Base-by-base conservation (phyloP, 2,329 filamentous ascomycete species). In the Seiridium unicorne region DNA sequence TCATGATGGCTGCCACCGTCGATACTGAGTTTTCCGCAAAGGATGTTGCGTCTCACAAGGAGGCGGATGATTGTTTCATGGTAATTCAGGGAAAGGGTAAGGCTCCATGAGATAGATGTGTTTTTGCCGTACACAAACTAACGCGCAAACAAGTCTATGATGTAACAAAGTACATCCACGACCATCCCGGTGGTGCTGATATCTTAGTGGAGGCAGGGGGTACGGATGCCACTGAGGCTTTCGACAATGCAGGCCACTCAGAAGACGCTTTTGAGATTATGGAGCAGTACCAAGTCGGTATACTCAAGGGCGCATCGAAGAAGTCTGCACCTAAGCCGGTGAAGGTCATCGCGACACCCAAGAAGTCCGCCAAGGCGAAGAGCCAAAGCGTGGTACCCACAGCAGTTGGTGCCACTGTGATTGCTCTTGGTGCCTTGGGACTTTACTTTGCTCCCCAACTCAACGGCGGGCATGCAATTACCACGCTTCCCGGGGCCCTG, bases 201-300 rank as follows among this genome's bases (percentile, higher is more conserved):
- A 85, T 93, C 61, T 80, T 95, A 46, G 80, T 91, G 61, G 91
- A 94, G 63, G 88, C 91, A 35, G 91, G 83, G 66, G 92, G 92
- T 60, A 87, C 88, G 66, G 91, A 95, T 75, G 88, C 89, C 53
- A 91, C 89, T 48, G 88, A 91, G 71, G 89, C 87, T 47, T 95
- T 93, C 69, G 91, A 95, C 76, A 89, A 93, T 69, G 90, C 92
- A 44, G 91, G 91, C 49, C 92, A 96, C 79, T 92, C 89, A 51
- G 89, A 92, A 32, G 80, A 82, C 59, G 79, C 79, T 3, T 72
- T 68, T 55, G 78, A 79, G 44, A 76, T 79, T 51, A 76, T 81
- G 72, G 70, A 69, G 2, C 61, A 69, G 10, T 78, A 71, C 57
- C 64, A 64, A 46, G 53, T 81, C 40, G 79, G 78, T 18, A 72